phyloP scores from a whole-genome alignment of 176 grass and related monocot genomes.

The Rhynchospora pubera region DNA sequence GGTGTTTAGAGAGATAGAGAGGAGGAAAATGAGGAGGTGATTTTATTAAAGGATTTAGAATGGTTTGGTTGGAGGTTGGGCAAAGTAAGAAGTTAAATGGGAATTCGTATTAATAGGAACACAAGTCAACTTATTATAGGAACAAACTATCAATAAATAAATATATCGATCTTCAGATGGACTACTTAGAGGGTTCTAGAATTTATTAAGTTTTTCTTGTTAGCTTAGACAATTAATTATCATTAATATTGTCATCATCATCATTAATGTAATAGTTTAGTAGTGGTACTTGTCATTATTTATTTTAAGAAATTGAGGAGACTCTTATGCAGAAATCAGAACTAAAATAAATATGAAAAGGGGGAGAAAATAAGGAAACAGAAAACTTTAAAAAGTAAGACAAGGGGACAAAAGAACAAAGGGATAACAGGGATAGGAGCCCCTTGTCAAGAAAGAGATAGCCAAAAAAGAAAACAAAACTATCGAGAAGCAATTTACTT shows the following conservation, averaged over 20 bases:
- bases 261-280: background rate
- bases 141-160: background rate
- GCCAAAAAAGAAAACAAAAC: background rate
- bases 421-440: background rate
- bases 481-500: background rate
- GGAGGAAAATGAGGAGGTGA: background rate
- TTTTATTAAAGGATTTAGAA: constrained; percentile 1
- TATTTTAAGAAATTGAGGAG: background rate
- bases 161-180: background rate
- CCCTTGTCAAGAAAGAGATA: background rate
- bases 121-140: background rate
- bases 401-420: background rate
- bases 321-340: background rate
- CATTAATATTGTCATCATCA: constrained; percentile 7
- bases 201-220: background rate
- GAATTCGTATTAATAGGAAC: constrained; percentile 26
- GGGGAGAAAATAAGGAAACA: background rate
- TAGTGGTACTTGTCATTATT: background rate
- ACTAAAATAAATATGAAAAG: background rate
- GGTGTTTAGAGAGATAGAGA: background rate
- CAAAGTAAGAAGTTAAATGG: constrained; percentile 29
- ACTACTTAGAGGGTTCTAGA: background rate
- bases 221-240: background rate
- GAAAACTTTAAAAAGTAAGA: background rate
- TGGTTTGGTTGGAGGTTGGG: background rate